Evolutionary conservation across 768 basidiomycete species (phyloP), one percentile per base, ranked within the genome.

Genomic region (Rhodotorula sphaerocarpa): DNA sequence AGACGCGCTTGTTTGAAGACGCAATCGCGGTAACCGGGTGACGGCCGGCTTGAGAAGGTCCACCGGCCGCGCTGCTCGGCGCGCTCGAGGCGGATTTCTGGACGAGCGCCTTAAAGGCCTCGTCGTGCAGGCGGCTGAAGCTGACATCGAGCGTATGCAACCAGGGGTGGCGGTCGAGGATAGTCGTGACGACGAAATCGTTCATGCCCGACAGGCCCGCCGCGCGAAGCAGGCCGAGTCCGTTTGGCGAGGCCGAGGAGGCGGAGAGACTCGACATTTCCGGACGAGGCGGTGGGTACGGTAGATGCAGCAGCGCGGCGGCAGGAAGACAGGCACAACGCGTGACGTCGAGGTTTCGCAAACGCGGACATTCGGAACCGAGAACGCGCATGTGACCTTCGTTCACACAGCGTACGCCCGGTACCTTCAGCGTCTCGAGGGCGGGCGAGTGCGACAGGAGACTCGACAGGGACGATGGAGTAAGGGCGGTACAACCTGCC

Each of bases 281-380:
- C 15, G 41, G 46, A 18, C 16, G 45, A 9, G 57, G 30, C 79
- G 43, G 79, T 76, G 61, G 80, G 82, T 28, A 70, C 68, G 44
- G 79, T 74, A 36, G 57, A 65, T 55, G 27, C 57, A 64, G 47
- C 47, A 63, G 44, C 67, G 64, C 34, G 69, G 84, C 64, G 83
- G 52, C 65, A 7, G 28, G 82, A 68, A 93, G 77, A 70, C 84
- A 84, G 21, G 73, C 65, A 73, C 89, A 93, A 67, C 85, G 79
- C 61, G 82, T 82, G 69, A 91, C 75, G 73, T 93, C 84, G 63
- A 93, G 77, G n/a, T n/a, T n/a, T n/a, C n/a, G n/a, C n/a, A n/a
- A 1, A 76, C 78, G 18, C 77, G 73, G 28, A 93, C 83, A 86
- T 60, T 80, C 79, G 31, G 78, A 78, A 11, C 79, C 80, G 45